phyloP scores from a whole-genome alignment of 768 basidiomycete species.

The Hericium erinaceus region DNA sequence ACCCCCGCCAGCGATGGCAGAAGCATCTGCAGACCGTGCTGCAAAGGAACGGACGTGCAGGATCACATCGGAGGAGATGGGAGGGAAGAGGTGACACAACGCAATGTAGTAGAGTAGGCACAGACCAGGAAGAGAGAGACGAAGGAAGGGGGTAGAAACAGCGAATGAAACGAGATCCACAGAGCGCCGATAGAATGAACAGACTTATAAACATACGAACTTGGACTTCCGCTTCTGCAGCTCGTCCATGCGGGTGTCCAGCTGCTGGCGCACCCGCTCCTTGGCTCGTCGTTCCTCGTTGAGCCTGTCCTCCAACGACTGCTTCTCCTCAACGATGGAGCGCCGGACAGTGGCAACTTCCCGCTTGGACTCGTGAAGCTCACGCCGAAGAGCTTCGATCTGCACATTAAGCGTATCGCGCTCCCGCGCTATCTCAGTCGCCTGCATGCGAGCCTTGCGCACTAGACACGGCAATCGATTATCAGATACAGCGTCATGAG shows the following conservation, averaged over 20 bases:
- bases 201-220: constrained; percentile 72
- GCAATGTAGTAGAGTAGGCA: neutral
- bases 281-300: constrained; percentile 86
- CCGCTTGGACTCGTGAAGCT: constrained; percentile 69
- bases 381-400: constrained; percentile 56
- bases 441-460: constrained; percentile 90
- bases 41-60: neutral
- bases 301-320: constrained; percentile 70
- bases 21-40: neutral
- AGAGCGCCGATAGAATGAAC: neutral
- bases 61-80: neutral
- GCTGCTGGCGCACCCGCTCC: constrained; percentile 79
- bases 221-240: constrained; percentile 80
- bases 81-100: neutral
- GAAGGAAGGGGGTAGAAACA: neutral
- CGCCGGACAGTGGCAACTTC: constrained; percentile 71
- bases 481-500: neutral
- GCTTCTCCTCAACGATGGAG: constrained; percentile 84
- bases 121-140: neutral
- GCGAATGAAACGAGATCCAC: neutral
- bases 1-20: neutral
- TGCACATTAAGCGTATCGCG: constrained; percentile 65
- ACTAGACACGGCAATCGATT: constrained; percentile 33
- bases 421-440: constrained; percentile 81
- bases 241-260: constrained; percentile 84